Percentiles rank a stretch among this genome's conserved stretches.
These are phyloP conservation scores for Myxozyma mucilagina DNA, from an alignment of 805 yeast species.

Conservation along the genomic window DNA sequence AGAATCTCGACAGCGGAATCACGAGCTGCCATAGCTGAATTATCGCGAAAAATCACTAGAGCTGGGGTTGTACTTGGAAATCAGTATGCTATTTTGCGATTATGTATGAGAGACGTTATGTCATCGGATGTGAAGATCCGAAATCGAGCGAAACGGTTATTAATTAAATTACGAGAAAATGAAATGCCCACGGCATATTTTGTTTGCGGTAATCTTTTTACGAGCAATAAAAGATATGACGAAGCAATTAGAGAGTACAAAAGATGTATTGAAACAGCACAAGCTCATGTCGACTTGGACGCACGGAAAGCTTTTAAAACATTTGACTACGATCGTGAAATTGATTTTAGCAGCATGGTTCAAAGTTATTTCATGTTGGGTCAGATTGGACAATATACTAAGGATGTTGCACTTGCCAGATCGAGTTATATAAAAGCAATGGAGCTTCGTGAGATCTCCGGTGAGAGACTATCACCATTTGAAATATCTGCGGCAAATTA, in stretches of 20 bases:
- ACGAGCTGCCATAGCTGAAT: background rate
- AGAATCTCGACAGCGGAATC: background rate
- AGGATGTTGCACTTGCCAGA: conserved; percentile 12
- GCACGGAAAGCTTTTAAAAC: conserved; percentile 5
- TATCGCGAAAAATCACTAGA: background rate
- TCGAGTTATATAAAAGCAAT: conserved; percentile 7
- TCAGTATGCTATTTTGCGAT: conserved; percentile 1
- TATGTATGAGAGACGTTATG: background rate
- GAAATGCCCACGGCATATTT: conserved; percentile 23
- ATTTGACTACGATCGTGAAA: conserved; percentile 28
- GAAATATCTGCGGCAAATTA: conserved; percentile 19
- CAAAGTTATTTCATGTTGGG: conserved; percentile 21
- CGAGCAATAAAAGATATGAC: background rate
- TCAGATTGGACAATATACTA: background rate
- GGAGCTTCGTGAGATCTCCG: conserved; percentile 9
- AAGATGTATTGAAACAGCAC: conserved; percentile 17
- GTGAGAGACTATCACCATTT: conserved; percentile 8
- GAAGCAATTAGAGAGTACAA: conserved; percentile 8
- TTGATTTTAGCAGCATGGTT: conserved; percentile 18
- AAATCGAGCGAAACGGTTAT: conserved; percentile 3
- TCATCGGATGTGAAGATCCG: background rate
- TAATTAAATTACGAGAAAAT: conserved; percentile 12
- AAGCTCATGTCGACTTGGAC: conserved; percentile 21
- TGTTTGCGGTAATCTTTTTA: conserved; percentile 9
- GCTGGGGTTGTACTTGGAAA: background rate